Evolutionary conservation across 768 basidiomycete species (phyloP).

Genomic region (Terana coerulea): DNA sequence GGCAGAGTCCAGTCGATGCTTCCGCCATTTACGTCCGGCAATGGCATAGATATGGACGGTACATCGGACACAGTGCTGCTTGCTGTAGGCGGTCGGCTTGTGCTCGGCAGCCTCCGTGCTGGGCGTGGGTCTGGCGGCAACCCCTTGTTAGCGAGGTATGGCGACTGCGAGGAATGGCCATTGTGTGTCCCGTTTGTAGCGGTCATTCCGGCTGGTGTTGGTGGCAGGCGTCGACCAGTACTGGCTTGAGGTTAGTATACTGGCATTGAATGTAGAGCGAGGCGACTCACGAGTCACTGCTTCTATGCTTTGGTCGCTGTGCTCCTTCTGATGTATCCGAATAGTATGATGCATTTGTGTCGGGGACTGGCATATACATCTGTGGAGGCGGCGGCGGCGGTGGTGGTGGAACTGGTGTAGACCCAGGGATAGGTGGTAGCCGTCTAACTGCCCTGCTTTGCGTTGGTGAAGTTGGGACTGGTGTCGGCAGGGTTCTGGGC

Average conservation of each 20-base stretch:
- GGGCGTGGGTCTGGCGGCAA: slow-evolving; percentile 11
- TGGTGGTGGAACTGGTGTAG: slow-evolving; percentile 13
- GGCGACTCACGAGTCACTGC: slow-evolving; percentile 20
- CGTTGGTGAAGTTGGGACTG: slow-evolving; percentile 20
- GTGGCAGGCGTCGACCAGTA: slow-evolving; percentile 19
- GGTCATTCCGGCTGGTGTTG: slow-evolving; percentile 7
- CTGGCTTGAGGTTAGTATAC: background rate
- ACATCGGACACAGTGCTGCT: slow-evolving; percentile 13
- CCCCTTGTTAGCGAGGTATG: slow-evolving; percentile 14
- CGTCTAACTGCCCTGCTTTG: slow-evolving; percentile 20
- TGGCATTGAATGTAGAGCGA: background rate
- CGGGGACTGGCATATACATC: slow-evolving; percentile 13
- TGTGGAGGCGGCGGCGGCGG: slow-evolving; percentile 19
- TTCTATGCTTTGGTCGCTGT: slow-evolving; percentile 11
- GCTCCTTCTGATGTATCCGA: slow-evolving; percentile 8
- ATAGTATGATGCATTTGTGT: slow-evolving; percentile 10
- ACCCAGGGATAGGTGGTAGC: slow-evolving; percentile 25
- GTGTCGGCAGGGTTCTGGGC: slow-evolving; percentile 17
- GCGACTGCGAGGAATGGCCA: slow-evolving; percentile 11
- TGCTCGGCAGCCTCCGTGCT: slow-evolving; percentile 11
- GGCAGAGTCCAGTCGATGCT: slow-evolving; percentile 2
- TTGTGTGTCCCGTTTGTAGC: slow-evolving; percentile 8
- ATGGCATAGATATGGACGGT: slow-evolving; percentile 20
- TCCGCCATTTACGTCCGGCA: slow-evolving; percentile 12
- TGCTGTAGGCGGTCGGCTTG: slow-evolving; percentile 14